phyloP scores from a whole-genome alignment of 768 basidiomycete genomes.

The Lactifluus volemus region DNA sequence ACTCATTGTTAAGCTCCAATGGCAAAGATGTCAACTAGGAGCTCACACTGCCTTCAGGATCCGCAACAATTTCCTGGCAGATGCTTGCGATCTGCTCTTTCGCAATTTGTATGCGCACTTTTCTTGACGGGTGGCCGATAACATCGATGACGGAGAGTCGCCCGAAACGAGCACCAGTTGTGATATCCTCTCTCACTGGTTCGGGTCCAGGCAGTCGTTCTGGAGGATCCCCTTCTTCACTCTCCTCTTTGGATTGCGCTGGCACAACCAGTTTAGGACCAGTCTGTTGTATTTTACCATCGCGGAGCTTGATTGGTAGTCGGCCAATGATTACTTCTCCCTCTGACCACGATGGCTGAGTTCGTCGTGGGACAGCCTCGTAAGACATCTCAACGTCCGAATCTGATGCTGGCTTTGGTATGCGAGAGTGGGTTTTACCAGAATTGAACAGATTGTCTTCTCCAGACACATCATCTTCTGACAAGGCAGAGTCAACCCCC shows the following conservation, averaged over 20 bases:
- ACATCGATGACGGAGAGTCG: constrained; percentile 69
- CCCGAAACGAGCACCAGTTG: constrained; percentile 85
- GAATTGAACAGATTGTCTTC: constrained; percentile 22
- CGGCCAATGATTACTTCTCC: constrained; percentile 46
- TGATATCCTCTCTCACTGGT: constrained; percentile 51
- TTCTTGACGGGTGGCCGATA: constrained; percentile 55
- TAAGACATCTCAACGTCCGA: constrained; percentile 66
- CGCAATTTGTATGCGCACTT: constrained; percentile 60
- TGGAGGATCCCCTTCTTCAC: constrained; percentile 31
- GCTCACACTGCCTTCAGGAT: constrained; percentile 90
- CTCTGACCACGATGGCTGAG: constrained; percentile 35
- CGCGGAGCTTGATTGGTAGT: constrained; percentile 79
- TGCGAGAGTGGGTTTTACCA: constrained; percentile 18
- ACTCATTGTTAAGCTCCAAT: constrained; percentile 8
- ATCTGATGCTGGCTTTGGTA: constrained; percentile 27
- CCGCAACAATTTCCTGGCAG: constrained; percentile 89
- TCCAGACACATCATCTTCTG: constrained; percentile 25
- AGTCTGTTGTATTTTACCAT: constrained; percentile 65
- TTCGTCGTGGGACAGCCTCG: constrained; percentile 52
- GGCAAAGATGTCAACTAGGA: background rate
- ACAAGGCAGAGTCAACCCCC: constrained; percentile 21
- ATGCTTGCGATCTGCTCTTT: constrained; percentile 92
- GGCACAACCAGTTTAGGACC: constrained; percentile 29
- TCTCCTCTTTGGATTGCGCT: constrained; percentile 25
- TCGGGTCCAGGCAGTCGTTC: constrained; percentile 22